These are phyloP conservation scores for Prunus davidiana DNA, from an alignment of 306 rosid species.

Conservation along the genomic window DNA sequence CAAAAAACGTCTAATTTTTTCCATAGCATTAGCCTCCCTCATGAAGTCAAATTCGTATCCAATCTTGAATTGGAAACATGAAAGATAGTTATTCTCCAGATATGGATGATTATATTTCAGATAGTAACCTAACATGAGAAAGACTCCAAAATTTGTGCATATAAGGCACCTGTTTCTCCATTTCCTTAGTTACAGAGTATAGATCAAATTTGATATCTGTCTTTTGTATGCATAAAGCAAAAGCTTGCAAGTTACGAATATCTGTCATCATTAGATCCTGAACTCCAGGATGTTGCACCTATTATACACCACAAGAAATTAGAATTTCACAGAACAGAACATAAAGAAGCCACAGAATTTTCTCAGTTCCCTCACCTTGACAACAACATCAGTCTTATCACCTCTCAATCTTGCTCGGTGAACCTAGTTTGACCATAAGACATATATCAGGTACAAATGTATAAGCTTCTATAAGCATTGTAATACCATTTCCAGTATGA, in stretches of 20 bases:
- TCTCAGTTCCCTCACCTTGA: constrained; percentile 62
- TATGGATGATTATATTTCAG: constrained; percentile 21
- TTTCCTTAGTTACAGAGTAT: constrained; percentile 86
- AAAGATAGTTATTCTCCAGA: constrained; percentile 29
- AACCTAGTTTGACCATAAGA: constrained; percentile 52
- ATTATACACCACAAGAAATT: constrained; percentile 30
- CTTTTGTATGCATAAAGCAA: constrained; percentile 87
- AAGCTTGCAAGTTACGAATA: constrained; percentile 86
- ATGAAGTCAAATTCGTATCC: constrained; percentile 92
- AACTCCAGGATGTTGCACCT: constrained; percentile 99
- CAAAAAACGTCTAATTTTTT: constrained; percentile 62
- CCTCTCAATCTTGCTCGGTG: constrained; percentile 85
- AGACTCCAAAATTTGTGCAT: constrained; percentile 9
- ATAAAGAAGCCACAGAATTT: constrained; percentile 16
- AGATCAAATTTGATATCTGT: constrained; percentile 93
- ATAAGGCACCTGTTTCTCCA: constrained; percentile 80
- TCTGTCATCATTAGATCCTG: constrained; percentile 99
- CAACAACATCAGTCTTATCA: constrained; percentile 70
- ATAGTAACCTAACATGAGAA: constrained; percentile 3
- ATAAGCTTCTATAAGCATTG: constrained; percentile 17
- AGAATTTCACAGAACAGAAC: constrained; percentile 18
- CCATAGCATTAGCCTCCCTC: constrained; percentile 89
- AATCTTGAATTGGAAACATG: constrained; percentile 53
- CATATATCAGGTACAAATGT: constrained; percentile 25
- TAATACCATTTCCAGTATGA: constrained; percentile 9